Evolutionary conservation across 2,329 filamentous ascomycete genomes (phyloP).

Genomic region (Aureobasidium sp.): DNA sequence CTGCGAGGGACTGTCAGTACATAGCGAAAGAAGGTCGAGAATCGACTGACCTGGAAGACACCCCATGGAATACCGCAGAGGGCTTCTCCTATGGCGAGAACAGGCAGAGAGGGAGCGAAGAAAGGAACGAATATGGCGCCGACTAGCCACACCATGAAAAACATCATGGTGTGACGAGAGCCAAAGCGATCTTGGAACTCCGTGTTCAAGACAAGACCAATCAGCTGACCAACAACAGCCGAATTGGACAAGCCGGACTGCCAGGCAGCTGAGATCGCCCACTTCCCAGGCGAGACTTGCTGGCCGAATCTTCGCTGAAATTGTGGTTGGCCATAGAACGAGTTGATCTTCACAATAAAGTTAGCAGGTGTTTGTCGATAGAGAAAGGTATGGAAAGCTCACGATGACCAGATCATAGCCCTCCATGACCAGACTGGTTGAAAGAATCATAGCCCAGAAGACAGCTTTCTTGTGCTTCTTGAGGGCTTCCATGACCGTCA

Average conservation of each 20-base stretch:
- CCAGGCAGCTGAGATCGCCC: slow-evolving; percentile 28
- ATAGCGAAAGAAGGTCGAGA: too few species aligned
- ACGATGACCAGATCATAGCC: not conserved
- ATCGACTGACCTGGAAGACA: slow-evolving; percentile 32
- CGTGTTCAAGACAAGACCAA: not conserved
- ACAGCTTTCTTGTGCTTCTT: slow-evolving; percentile 36
- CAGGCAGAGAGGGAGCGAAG: not conserved
- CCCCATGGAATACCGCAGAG: slow-evolving; percentile 53
- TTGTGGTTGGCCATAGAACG: slow-evolving; percentile 47
- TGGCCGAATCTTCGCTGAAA: slow-evolving; percentile 47
- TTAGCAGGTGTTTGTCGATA: slow-evolving; percentile 31
- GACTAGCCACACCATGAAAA: not conserved
- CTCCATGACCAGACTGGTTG: slow-evolving; percentile 51
- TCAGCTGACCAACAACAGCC: not conserved
- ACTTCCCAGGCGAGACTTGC: slow-evolving; percentile 26
- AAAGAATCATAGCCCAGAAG: slow-evolving; percentile 52
- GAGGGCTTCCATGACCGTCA: slow-evolving; percentile 17
- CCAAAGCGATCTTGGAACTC: not conserved
- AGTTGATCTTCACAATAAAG: slow-evolving; percentile 51
- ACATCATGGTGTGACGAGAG: not conserved
- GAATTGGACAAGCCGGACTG: slow-evolving; percentile 25
- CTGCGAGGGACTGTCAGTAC: not conserved
- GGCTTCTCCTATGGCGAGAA: slow-evolving; percentile 52
- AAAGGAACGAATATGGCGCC: slow-evolving; percentile 46
- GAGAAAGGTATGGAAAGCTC: not conserved